Percentiles rank a stretch among this genome's conserved stretches.
These are phyloP conservation scores for Tilletia caries DNA, from an alignment of 1,284 basidiomycete species.

Conservation along the genomic window DNA sequence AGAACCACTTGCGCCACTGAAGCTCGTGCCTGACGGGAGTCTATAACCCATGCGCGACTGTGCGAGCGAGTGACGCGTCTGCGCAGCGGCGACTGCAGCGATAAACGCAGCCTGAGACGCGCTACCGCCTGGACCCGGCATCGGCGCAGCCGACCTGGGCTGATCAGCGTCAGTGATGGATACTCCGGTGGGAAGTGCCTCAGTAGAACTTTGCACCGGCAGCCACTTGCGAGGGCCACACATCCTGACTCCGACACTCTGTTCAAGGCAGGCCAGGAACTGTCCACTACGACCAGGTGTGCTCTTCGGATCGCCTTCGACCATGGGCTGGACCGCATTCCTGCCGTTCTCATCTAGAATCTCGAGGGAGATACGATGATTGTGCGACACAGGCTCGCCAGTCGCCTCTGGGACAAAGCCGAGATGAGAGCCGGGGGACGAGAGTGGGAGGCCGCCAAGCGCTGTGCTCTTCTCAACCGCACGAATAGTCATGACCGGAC, in stretches of 20 bases:
- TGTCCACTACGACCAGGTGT: constrained; percentile 38
- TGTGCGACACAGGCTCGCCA: constrained; percentile 87
- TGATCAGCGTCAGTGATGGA: background rate
- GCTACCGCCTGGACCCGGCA: constrained; percentile 10
- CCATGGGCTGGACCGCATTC: background rate
- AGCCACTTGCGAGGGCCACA: constrained; percentile 39
- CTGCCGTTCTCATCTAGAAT: constrained; percentile 31
- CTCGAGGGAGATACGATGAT: constrained; percentile 64
- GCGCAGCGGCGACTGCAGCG: constrained; percentile 30
- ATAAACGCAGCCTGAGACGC: constrained; percentile 29
- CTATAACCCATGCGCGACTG: constrained; percentile 15
- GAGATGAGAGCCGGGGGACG: constrained; percentile 64
- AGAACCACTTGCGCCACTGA: constrained; percentile 22
- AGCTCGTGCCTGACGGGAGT: background rate
- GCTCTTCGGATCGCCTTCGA: constrained; percentile 22
- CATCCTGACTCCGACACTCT: constrained; percentile 43
- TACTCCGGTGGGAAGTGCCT: background rate
- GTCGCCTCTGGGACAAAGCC: constrained; percentile 69
- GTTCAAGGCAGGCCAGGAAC: constrained; percentile 45
- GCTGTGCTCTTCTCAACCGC: constrained; percentile 86
- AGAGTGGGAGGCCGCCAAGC: constrained; percentile 64
- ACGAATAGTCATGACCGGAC: constrained; percentile 85
- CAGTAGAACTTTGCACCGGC: background rate
- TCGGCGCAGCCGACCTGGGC: background rate
- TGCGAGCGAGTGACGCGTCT: constrained; percentile 33